Percentiles rank a stretch among this genome's conserved stretches.
Evolutionary conservation across 2,329 filamentous ascomycete species (phyloP).

Genomic region (Nothomitra cinnamomea): DNA sequence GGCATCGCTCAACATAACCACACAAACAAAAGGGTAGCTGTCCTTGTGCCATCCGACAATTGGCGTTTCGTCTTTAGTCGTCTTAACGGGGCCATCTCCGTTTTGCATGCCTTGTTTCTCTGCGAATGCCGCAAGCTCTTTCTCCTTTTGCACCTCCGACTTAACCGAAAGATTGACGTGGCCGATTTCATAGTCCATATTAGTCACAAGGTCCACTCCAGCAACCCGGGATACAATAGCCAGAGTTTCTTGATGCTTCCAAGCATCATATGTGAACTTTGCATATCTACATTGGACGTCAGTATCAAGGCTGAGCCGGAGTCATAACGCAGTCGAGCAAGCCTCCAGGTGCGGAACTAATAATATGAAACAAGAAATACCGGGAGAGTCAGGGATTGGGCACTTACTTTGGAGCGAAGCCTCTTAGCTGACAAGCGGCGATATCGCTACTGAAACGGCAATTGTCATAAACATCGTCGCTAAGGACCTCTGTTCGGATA

Average conservation of each 20-base stretch:
- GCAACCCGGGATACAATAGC: slow-evolving; percentile 33
- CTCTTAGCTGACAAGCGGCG: slow-evolving; percentile 35
- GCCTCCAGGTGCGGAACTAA: not conserved
- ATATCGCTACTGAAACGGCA: slow-evolving; percentile 35
- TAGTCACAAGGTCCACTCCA: slow-evolving; percentile 36
- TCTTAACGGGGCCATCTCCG: not conserved
- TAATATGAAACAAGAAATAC: not conserved
- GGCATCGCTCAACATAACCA: slow-evolving; percentile 50
- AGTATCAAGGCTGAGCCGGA: too few relatives aligned
- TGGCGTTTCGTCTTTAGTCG: slow-evolving; percentile 27
- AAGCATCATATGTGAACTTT: slow-evolving; percentile 22
- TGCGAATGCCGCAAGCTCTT: slow-evolving; percentile 24
- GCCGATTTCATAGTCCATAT: slow-evolving; percentile 38
- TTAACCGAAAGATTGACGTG: slow-evolving; percentile 37
- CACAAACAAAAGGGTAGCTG: slow-evolving; percentile 51
- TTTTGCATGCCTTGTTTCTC: slow-evolving; percentile 21
- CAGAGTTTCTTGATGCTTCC: slow-evolving; percentile 28
- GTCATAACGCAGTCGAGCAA: not conserved
- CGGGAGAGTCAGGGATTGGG: not conserved
- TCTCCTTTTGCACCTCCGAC: slow-evolving; percentile 28
- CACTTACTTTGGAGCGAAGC: slow-evolving; percentile 38
- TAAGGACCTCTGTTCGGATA: slow-evolving; percentile 46
- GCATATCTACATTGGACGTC: not conserved
- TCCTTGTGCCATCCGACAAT: slow-evolving; percentile 48
- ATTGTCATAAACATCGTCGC: slow-evolving; percentile 37